Percentiles rank a stretch among this genome's conserved stretches.
These are phyloP conservation scores for Ophiostoma australiae DNA, from an alignment of 2,329 filamentous ascomycete genomes.

Conservation along the genomic window DNA sequence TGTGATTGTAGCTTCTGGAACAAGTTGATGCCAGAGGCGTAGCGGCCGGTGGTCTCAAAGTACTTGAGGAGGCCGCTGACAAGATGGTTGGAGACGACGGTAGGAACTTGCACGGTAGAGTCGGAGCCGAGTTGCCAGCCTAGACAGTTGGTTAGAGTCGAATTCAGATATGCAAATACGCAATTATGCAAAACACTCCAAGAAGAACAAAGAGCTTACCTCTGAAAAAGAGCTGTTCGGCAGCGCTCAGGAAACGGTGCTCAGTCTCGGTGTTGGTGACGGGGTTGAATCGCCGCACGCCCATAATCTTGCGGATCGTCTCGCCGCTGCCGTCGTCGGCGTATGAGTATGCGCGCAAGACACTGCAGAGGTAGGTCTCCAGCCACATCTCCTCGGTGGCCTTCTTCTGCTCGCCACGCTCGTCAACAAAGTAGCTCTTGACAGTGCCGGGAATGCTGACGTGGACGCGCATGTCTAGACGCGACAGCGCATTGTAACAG, in stretches of 20 bases:
- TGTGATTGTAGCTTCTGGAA: conserved; percentile 91
- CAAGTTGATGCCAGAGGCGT: conserved; percentile 90
- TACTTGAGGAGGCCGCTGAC: conserved; percentile 92
- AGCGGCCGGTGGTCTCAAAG: conserved; percentile 90
- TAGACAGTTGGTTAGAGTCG: conserved; percentile 35
- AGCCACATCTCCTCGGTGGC: conserved; percentile 94
- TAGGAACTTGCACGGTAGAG: conserved; percentile 94
- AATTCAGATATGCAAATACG: too few species aligned
- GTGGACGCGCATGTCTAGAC: conserved; percentile 96
- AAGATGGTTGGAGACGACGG: conserved; percentile 91
- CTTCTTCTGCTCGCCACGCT: conserved; percentile 89
- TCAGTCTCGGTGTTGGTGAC: conserved; percentile 98
- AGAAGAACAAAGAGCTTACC: conserved; percentile 46
- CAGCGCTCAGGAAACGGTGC: conserved; percentile 89
- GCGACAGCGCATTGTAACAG: conserved; percentile 99
- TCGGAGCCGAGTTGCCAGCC: conserved; percentile 95
- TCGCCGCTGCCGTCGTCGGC: conserved; percentile 93
- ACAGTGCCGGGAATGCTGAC: conserved; percentile 95
- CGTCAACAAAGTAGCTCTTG: conserved; percentile 95
- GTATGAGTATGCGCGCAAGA: conserved; percentile 91
- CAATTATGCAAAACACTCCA: too few species aligned
- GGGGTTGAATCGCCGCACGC: conserved; percentile 94
- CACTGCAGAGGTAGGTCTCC: conserved; percentile 94
- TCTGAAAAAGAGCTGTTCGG: conserved; percentile 90
- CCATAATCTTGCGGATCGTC: conserved; percentile 92